Base-by-base conservation (phyloP, 805 yeast genomes). In the Vanderwaltozyma yarrowii region DNA sequence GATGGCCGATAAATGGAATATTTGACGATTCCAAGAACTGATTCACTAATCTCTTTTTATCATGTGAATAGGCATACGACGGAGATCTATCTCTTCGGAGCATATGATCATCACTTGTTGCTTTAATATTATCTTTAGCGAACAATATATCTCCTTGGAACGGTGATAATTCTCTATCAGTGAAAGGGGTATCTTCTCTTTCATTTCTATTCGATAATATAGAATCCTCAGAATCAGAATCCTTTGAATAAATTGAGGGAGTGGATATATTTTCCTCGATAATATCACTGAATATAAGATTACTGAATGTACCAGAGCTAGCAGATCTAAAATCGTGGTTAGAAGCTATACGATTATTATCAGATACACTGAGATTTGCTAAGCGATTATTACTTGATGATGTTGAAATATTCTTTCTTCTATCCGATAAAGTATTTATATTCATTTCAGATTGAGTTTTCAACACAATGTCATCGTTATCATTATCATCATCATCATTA, bases 21-120 rank as follows among this genome's bases (percentile, higher is more conserved):
- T 40, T 51, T 46, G 47, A 3, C 4, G 58, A 51, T 28, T 47
- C 40, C 27, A 54, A 36, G 38, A 54, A 54, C 27, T 54, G 57
- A 33, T 51, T 44, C 4, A 52, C 58, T 23, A 54, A 32, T 35
- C 60, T 45, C 35, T 53, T 52, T 17, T 47, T 46, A 29, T 53
- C 58, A 30, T 40, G 42, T 15, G 28, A 33, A 18, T 30, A 19
- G 8, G 38, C 27, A 20, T 30, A 37, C 9, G 45, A 38, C 1
- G 26, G 4, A 3, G 21, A 21, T 7, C 30, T 20, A 9, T 27
- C 16, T 17, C 14, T 30, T 18, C 30, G 11, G 5, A 8, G 7
- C 11, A 4, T 24, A 24, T 8, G 11, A 24, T 5, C 11, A 24
- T 24, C 11, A 8, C 11, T 24, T 12, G n/a, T 24, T 11, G 5